Conservation (phyloP, 371 early-diverging fungal genomes). For the Circinella umbellata region DNA sequence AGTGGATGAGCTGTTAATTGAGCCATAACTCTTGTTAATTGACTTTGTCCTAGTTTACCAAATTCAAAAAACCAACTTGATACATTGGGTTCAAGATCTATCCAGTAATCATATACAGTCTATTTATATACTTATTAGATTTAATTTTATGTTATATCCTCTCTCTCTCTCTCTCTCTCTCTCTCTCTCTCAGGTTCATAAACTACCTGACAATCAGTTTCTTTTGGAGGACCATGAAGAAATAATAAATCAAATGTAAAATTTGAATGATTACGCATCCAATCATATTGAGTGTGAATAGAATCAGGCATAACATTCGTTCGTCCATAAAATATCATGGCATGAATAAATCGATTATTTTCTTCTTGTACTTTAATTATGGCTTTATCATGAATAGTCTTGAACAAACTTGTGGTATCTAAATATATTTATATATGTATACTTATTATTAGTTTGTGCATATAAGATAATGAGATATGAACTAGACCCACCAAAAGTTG, state of each 20-base stretch:
- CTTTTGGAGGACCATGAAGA: conserved; percentile 16
- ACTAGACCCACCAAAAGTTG: conserved; percentile 14
- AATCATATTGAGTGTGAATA: background rate
- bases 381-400: conserved; percentile 18
- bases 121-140: conserved; percentile 1
- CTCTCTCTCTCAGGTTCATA: background rate
- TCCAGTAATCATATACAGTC: conserved; percentile 21
- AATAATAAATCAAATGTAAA: conserved; percentile 26
- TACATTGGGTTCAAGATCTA: background rate
- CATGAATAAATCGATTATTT: conserved; percentile 16
- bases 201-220: conserved; percentile 22
- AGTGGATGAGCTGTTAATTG: conserved; percentile 30
- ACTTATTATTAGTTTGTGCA: background rate
- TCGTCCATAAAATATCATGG: conserved; percentile 27
- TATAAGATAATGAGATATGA: no score
- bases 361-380: conserved; percentile 4
- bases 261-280: conserved; percentile 14
- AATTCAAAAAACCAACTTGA: conserved; percentile 31
- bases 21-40: conserved; percentile 26
- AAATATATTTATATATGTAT: background rate
- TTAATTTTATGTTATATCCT: no score
- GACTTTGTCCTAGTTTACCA: conserved; percentile 17
- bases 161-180: no score
- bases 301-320: conserved; percentile 12
- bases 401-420: conserved; percentile 18